These are phyloP conservation scores for Russula sp. DNA, from an alignment of 768 basidiomycete genomes.

Conservation along the genomic window DNA sequence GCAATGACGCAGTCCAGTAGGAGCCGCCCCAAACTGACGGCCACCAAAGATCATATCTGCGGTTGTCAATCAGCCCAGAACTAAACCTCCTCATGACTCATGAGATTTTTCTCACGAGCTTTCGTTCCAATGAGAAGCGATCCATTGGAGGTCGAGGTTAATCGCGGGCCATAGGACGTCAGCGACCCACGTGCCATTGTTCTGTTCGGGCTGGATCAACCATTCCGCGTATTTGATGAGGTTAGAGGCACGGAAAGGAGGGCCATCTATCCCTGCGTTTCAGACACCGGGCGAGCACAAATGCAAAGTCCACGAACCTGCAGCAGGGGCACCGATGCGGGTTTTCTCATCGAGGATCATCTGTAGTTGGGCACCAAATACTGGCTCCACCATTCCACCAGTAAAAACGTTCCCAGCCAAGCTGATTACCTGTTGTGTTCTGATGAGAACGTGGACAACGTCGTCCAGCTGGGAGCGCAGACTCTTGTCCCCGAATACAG, in stretches of 20 bases:
- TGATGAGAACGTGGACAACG: slow-evolving; percentile 18
- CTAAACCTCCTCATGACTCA: neutral
- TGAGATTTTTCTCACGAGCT: slow-evolving; percentile 15
- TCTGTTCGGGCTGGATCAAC: slow-evolving; percentile 21
- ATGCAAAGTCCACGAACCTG: slow-evolving; percentile 6
- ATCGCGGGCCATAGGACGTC: slow-evolving; percentile 24
- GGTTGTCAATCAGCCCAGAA: neutral
- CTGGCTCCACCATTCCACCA: slow-evolving; percentile 22
- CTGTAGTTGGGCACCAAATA: slow-evolving; percentile 18
- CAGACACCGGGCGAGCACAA: neutral
- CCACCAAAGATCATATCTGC: slow-evolving; percentile 27
- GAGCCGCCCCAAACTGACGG: slow-evolving; percentile 26
- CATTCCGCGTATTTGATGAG: slow-evolving; percentile 26
- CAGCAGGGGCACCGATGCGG: slow-evolving; percentile 25
- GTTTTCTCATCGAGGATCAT: slow-evolving; percentile 13
- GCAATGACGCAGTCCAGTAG: slow-evolving; percentile 27
- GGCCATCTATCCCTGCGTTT: slow-evolving; percentile 15
- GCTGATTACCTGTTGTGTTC: slow-evolving; percentile 21
- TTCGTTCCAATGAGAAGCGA: slow-evolving; percentile 22
- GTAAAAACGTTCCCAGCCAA: slow-evolving; percentile 27
- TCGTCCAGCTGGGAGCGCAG: slow-evolving; percentile 22
- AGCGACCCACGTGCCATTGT: slow-evolving; percentile 21
- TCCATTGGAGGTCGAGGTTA: slow-evolving; percentile 29
- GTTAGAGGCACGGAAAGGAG: slow-evolving; percentile 17
- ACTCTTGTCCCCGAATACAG: slow-evolving; percentile 12